Percentiles rank a stretch among this genome's conserved stretches.
These are phyloP conservation scores for Sugiyamaella novakii DNA, from an alignment of 1,139 yeast species.

Conservation along the genomic window DNA sequence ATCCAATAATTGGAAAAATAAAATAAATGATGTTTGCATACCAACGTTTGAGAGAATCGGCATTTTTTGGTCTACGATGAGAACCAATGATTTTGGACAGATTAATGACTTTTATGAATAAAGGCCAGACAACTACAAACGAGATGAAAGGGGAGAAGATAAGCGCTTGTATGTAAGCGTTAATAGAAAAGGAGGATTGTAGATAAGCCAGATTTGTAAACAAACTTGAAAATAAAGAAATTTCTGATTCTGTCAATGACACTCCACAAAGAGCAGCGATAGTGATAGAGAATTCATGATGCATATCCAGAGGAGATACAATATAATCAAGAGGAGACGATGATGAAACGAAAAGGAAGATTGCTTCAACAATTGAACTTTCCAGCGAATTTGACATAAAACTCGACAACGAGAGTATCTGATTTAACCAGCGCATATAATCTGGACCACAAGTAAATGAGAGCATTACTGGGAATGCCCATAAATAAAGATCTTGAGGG, in stretches of 20 bases:
- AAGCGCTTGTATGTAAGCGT: constrained; percentile 22
- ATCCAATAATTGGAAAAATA: constrained; percentile 6
- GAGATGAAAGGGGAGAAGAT: constrained; percentile 29
- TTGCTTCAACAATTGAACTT: constrained; percentile 13
- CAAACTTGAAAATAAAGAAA: constrained; percentile 30
- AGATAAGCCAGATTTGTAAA: constrained; percentile 27
- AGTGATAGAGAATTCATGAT: constrained; percentile 24
- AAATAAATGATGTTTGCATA: constrained; percentile 25
- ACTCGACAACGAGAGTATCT: constrained; percentile 24
- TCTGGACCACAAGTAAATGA: constrained; percentile 16
- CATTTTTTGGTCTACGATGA: constrained; percentile 30
- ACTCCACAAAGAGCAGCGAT: constrained; percentile 25
- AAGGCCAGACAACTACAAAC: constrained; percentile 26
- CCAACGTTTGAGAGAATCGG: constrained; percentile 22
- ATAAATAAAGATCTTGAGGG: constrained; percentile 27
- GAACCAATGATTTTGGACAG: constrained; percentile 29
- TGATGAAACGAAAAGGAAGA: neutral
- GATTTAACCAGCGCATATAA: constrained; percentile 20
- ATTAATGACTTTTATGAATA: constrained; percentile 24
- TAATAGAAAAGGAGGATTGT: constrained; percentile 4
- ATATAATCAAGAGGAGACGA: constrained; percentile 3
- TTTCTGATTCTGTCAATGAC: constrained; percentile 33
- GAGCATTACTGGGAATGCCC: constrained; percentile 31
- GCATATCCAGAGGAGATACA: constrained; percentile 27
- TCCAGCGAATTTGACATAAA: constrained; percentile 19